These are phyloP conservation scores for Alternaria panax DNA, from an alignment of 2,329 filamentous ascomycete genomes.

Conservation along the genomic window DNA sequence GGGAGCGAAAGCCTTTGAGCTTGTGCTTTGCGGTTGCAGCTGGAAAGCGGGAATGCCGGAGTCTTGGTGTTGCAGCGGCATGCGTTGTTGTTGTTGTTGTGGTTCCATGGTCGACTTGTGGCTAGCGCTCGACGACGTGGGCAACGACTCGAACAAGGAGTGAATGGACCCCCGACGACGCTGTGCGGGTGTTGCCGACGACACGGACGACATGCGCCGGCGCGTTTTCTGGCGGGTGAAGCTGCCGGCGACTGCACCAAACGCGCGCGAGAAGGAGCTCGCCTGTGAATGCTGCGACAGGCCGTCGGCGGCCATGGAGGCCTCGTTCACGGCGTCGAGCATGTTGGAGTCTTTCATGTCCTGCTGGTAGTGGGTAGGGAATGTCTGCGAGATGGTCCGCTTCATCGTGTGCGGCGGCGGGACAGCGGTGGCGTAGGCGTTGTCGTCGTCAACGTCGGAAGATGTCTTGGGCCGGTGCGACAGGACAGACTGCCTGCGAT, in stretches of 20 bases:
- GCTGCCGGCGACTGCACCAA: constrained; percentile 36
- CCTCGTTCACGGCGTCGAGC: constrained; percentile 44
- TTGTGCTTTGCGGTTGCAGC: constrained; percentile 16
- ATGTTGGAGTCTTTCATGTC: constrained; percentile 35
- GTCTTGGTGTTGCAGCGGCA: constrained; percentile 44
- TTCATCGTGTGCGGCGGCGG: constrained; percentile 41
- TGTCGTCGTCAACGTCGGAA: constrained; percentile 53
- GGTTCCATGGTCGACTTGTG: constrained; percentile 31
- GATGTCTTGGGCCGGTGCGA: constrained; percentile 50
- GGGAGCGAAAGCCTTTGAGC: constrained; percentile 32
- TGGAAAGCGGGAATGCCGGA: constrained; percentile 38
- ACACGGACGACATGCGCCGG: constrained; percentile 44
- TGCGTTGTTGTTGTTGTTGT: constrained; percentile 32
- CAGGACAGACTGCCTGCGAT: constrained; percentile 47
- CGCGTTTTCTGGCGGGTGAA: constrained; percentile 46
- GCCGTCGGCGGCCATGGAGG: constrained; percentile 20
- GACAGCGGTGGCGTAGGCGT: constrained; percentile 20
- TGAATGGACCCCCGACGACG: constrained; percentile 42
- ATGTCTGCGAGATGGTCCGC: constrained; percentile 49
- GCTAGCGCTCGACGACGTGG: constrained; percentile 23
- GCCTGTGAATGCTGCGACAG: constrained; percentile 32
- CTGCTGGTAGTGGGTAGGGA: constrained; percentile 32
- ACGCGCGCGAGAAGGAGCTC: constrained; percentile 41
- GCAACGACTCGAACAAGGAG: constrained; percentile 33
- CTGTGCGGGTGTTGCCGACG: constrained; percentile 31